Conservation (phyloP, 352 stramenopile species). For the Pythium dissimile region DNA sequence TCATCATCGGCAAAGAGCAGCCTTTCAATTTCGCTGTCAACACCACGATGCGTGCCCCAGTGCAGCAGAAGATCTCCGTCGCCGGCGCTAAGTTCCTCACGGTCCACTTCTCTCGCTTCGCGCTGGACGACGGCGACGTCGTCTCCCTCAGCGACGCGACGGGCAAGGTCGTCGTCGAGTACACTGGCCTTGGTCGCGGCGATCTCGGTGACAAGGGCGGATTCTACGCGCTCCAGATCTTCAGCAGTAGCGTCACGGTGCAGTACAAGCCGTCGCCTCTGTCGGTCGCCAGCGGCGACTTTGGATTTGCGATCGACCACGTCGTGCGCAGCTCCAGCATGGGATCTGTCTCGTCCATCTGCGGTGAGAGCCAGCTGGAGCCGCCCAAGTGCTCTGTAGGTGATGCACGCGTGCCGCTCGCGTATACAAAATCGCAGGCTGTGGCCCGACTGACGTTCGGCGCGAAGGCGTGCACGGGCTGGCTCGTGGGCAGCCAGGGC, state of each 20-base stretch:
- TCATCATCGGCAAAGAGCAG: constrained; percentile 24
- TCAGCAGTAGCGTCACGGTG: constrained; percentile 23
- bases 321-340: constrained; percentile 25
- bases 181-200: constrained; percentile 27
- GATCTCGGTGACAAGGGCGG: constrained; percentile 26
- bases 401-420: constrained; percentile 15
- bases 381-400: constrained; percentile 33
- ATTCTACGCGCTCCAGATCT: constrained; percentile 33
- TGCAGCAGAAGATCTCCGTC: constrained; percentile 17
- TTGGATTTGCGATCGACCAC: constrained; percentile 31
- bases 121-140: constrained; percentile 27
- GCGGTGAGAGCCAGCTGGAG: constrained; percentile 29
- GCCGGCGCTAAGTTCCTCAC: constrained; percentile 34
- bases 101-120: constrained; percentile 37
- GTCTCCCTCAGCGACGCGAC: constrained; percentile 25
- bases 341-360: constrained; percentile 19
- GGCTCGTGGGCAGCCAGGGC: constrained; percentile 37
- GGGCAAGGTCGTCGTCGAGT: constrained; percentile 20
- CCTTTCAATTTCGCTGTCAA: constrained; percentile 24
- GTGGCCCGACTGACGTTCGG: constrained; percentile 35
- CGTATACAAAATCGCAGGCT: constrained; percentile 27
- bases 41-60: constrained; percentile 14
- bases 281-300: constrained; percentile 1
- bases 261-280: constrained; percentile 24
- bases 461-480: constrained; percentile 32